Evolutionary conservation across 768 basidiomycete species (phyloP), one percentile per base, ranked within the genome.

Genomic region (Auriscalpium vulgare): DNA sequence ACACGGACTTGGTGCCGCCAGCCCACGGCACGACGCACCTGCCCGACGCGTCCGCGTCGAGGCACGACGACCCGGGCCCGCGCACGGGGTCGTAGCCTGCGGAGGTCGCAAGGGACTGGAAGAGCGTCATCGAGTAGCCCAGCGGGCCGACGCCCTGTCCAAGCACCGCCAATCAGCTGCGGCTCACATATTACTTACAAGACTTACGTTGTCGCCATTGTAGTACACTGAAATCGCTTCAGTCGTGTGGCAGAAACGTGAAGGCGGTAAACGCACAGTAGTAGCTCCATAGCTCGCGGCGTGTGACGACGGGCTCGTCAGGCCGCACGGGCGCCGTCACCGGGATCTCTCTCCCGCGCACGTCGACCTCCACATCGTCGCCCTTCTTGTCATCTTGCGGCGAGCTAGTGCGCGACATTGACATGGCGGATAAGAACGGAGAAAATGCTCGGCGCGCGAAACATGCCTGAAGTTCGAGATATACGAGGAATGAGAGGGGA

Each of bases 11-110:
- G 3, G 85, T 85, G 3, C 88, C 85, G 16, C 77, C 74, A 8
- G 73, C 79, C 90, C 89, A 91, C 0, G 86, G 87, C 43, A 92
- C 69, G 29, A 91, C 88, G 60, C 90, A 91, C 65, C 80, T 79
- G 0, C 86, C 87, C 0, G 87, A 87, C 1, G 86, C 71, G 45
- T 68, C 75, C 0, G 63, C 61, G n/a, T 74, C 77, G 35, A 66
- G 71, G 64, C 89, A 92, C 1, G 85, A 81, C 0, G 84, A 85
- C 1, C 88, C 88, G 6, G 80, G 82, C 0, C 90, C 89, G 55
- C 73, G 73, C 3, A 77, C 66, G 0, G 88, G 87, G 62, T 91
- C 90, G 55, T 78, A 87, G 1, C 88, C 88, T n/a, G 90, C 86
- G 3, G 79, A 71, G 5, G 77, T 81, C 0, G 85, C 85, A 4